phyloP scores from a whole-genome alignment of 176 grass and related monocot genomes.

The Poa pratensis region DNA sequence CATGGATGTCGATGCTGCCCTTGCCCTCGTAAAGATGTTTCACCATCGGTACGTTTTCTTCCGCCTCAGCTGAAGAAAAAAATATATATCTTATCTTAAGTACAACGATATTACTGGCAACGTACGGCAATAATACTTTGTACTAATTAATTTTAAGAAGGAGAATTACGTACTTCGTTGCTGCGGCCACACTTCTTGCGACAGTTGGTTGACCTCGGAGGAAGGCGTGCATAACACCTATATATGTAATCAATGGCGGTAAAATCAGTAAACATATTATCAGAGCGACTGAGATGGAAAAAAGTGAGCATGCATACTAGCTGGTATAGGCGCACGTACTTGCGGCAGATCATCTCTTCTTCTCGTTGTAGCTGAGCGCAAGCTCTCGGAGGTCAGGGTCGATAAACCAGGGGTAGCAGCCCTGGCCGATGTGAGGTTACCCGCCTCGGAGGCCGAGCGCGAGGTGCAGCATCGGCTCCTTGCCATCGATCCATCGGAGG shows the following conservation, averaged over 20 bases:
- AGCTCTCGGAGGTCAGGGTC: background rate
- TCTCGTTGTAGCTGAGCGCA: background rate
- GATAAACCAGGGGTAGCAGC: background rate
- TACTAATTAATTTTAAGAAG: background rate
- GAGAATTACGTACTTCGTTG: background rate
- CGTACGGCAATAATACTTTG: background rate
- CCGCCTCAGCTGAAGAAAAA: background rate
- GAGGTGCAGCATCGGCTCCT: too few relatives aligned
- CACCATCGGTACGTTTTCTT: too few relatives aligned
- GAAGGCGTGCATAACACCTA: background rate
- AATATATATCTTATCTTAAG: background rate
- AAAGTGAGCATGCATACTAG: background rate
- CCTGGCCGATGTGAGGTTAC: too few relatives aligned
- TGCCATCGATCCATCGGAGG: too few relatives aligned
- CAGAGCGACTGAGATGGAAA: background rate
- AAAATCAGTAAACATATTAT: too few relatives aligned
- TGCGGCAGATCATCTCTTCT: background rate
- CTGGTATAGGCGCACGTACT: background rate
- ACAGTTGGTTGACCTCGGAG: background rate
- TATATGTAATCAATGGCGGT: background rate
- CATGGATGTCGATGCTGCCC: too few relatives aligned
- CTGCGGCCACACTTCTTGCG: background rate
- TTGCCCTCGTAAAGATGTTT: too few relatives aligned
- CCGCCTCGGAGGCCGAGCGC: too few relatives aligned
- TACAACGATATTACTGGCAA: background rate